Conservation (phyloP, 805 yeast species). For the Candida vartiovaarae region DNA sequence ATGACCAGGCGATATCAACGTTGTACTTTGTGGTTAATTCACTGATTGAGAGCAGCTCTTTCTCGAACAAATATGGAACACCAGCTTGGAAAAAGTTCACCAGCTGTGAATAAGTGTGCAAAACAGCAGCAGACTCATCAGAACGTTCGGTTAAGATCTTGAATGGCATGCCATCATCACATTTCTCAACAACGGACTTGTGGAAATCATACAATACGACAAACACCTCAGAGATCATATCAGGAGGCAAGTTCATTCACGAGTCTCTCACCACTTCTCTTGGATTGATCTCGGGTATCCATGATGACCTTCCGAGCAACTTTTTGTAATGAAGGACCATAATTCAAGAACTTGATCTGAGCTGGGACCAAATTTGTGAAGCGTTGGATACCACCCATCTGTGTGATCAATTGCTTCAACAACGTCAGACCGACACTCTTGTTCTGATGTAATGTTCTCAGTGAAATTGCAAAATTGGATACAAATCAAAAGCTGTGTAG, state of each 20-base stretch:
- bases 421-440: constrained; percentile 57
- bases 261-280: constrained; percentile 42
- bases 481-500: constrained; percentile 50
- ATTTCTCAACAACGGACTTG: constrained; percentile 30
- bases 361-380: constrained; percentile 57
- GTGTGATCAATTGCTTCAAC: constrained; percentile 55
- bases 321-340: constrained; percentile 51
- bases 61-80: constrained; percentile 25
- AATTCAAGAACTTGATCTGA: constrained; percentile 60
- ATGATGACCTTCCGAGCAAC: constrained; percentile 49
- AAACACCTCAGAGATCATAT: constrained; percentile 55
- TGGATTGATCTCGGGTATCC: constrained; percentile 41
- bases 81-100: constrained; percentile 41
- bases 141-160: constrained; percentile 65
- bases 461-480: constrained; percentile 53
- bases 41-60: constrained; percentile 33
- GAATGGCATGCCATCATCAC: constrained; percentile 38
- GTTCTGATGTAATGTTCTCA: constrained; percentile 55
- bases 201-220: constrained; percentile 49
- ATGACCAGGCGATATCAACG: constrained; percentile 57
- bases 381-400: constrained; percentile 77
- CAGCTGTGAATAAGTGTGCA: constrained; percentile 58
- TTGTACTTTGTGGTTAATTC: constrained; percentile 36
- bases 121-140: constrained; percentile 65
- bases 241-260: constrained; percentile 37